Evolutionary conservation across 192 early-diverging fungal species (phyloP), one percentile per base, ranked within the genome.

Genomic region (Anaeromyces robustus): DNA sequence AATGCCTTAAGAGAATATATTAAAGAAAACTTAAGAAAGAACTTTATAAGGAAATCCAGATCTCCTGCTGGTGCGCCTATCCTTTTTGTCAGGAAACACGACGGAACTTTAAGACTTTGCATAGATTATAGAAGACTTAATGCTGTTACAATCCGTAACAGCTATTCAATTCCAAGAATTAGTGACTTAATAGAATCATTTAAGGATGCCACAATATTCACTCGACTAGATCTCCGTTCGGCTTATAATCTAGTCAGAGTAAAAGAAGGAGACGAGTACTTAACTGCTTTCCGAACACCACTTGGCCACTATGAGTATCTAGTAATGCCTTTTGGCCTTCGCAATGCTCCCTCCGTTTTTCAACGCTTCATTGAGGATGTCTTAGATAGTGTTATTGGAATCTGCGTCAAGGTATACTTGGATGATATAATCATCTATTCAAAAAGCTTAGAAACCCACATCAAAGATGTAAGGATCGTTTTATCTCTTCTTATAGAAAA

Each of bases 51-150:
- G 5, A 29, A 81, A 12, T 80, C 82, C 16, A 77, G 32, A 22
- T 80, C 82, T 17, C 79, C 84, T 2, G 84, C 82, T 80, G 68
- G 83, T 26, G 77, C 86, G 0, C 88, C 87, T 9, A 41, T 85
- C 0, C 77, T 89, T 9, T 80, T 89, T 77, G 87, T 87, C 0
- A 28, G 52, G 29, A 90, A 90, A 52, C 83, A 85, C n/a, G 84
- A 86, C 79, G 83, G 83, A 0, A 31, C 32, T 79, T 29, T 86
- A 29, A 52, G 87, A 0, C 37, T 89, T 0, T 84, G 85, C 32
- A 30, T 89, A 0, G 86, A 90, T 77, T 90, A 89, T 80, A 81
- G 82, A 26, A 77, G 80, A 17, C 79, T 89, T 0, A 89, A 90
- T 78, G 59, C 77, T 1, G 59, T 84, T 26, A 88, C 88, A 2